These are phyloP conservation scores for Brassica nigra DNA, from an alignment of 345 rosid species.

Conservation along the genomic window DNA sequence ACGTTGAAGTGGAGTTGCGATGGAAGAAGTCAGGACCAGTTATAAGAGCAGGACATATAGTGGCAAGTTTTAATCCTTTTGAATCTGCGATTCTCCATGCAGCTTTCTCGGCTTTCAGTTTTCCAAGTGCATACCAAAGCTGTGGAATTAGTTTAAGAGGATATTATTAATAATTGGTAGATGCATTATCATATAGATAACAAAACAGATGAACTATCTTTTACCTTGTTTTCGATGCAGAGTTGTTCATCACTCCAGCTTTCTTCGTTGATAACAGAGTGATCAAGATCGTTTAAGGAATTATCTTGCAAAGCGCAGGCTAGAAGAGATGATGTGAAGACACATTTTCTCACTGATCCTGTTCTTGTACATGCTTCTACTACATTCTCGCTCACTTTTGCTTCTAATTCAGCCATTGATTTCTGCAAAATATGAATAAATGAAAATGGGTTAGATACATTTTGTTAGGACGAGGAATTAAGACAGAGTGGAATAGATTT, in stretches of 20 bases:
- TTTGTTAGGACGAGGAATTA: background rate
- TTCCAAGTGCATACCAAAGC: slow-evolving; percentile 91
- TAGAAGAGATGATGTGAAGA: slow-evolving; percentile 73
- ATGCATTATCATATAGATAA: background rate
- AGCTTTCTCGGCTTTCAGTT: slow-evolving; percentile 70
- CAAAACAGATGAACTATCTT: background rate
- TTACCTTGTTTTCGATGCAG: slow-evolving; percentile 75
- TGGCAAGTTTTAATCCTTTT: slow-evolving; percentile 54
- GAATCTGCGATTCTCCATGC: slow-evolving; percentile 60
- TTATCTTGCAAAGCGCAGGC: slow-evolving; percentile 72
- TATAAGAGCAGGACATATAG: slow-evolving; percentile 72
- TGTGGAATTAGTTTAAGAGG: slow-evolving; percentile 19
- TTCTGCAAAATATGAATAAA: slow-evolving; percentile 24
- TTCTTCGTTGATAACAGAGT: slow-evolving; percentile 54
- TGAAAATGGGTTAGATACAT: background rate
- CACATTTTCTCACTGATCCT: slow-evolving; percentile 69
- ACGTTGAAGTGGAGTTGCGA: slow-evolving; percentile 64
- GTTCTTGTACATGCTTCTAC: slow-evolving; percentile 79
- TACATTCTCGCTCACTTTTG: slow-evolving; percentile 68
- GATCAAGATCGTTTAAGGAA: slow-evolving; percentile 28
- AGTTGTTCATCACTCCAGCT: slow-evolving; percentile 85
- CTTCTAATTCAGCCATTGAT: slow-evolving; percentile 52
- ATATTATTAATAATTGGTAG: background rate
- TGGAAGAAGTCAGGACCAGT: slow-evolving; percentile 60
- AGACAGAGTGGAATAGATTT: background rate